Evolutionary conservation across 2,329 filamentous ascomycete species (phyloP).

Genomic region (Colletotrichum brevisporum): DNA sequence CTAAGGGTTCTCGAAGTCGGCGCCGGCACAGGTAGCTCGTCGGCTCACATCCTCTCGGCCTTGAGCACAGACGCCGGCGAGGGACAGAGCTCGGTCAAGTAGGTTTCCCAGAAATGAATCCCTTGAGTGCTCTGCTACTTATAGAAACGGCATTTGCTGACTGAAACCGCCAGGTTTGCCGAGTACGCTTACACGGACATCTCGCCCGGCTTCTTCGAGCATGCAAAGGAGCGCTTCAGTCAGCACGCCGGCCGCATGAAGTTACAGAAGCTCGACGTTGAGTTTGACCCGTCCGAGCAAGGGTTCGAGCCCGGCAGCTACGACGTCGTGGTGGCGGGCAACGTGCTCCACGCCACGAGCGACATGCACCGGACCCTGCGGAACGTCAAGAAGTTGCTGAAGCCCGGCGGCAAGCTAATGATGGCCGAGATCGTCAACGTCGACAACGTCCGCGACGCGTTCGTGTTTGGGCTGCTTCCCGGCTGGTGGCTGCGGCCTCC

Average conservation of each 20-base stretch:
- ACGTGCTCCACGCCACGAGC: slow-evolving; percentile 49
- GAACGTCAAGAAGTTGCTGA: slow-evolving; percentile 43
- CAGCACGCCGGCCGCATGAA: slow-evolving; percentile 40
- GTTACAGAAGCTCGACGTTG: slow-evolving; percentile 49
- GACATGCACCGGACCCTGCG: slow-evolving; percentile 43
- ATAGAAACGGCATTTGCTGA: neutral
- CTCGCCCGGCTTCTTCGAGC: slow-evolving; percentile 57
- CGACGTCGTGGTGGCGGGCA: slow-evolving; percentile 53
- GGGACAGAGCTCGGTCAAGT: slow-evolving; percentile 13
- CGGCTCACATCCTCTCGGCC: slow-evolving; percentile 50
- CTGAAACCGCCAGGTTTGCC: slow-evolving; percentile 19
- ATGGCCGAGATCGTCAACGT: slow-evolving; percentile 42
- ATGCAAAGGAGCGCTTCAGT: slow-evolving; percentile 48
- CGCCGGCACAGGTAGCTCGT: slow-evolving; percentile 58
- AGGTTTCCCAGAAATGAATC: neutral
- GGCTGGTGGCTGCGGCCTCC: slow-evolving; percentile 54
- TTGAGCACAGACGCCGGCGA: slow-evolving; percentile 41
- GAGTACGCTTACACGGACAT: slow-evolving; percentile 62
- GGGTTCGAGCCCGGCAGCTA: slow-evolving; percentile 50
- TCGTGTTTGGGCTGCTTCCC: slow-evolving; percentile 51
- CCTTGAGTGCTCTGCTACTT: neutral
- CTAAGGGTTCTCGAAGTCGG: slow-evolving; percentile 51
- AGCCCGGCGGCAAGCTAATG: slow-evolving; percentile 47
- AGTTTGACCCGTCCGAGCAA: slow-evolving; percentile 48
- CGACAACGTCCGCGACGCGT: slow-evolving; percentile 34